Evolutionary conservation across 83 land plant genomes (phyloP), one percentile per base, ranked within the genome.

Genomic region (Diphasiastrum complanatum): DNA sequence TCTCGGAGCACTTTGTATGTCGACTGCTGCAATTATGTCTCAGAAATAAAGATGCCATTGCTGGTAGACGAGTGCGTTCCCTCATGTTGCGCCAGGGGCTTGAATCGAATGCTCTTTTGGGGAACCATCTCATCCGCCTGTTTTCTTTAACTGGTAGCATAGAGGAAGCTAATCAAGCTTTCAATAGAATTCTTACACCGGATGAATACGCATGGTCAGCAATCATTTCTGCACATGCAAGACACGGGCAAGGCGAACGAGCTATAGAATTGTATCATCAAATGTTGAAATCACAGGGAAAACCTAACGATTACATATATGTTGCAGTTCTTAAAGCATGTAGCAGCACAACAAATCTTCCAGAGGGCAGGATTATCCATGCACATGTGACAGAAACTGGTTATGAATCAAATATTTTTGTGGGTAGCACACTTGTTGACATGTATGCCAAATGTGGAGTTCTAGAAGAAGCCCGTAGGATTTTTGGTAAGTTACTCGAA

Each of bases 241-340:
- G 34, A 5, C 19, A 33, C 34, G 16, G 19, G 20, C 20, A 34
- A 1, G 43, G 41, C 34, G 18, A 57, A 25, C 24, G 31, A 22
- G 66, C 66, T 23, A 33, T 63, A 16, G 33, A 51, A 5, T 25
- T 63, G 25, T 63, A 51, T 51, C 4, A 3, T 33, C 1, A 31
- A 30, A 48, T 63, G 66, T 24, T 30, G 12, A 4, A 33, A 26
- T 25, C 37, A 3, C 38, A 33, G 20, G 26, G 47, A n/a, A 63
- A 63, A 30, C 60, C 60, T 20, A 40, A 63, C 20, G 25, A 63
- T 5, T 20, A 31, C 18, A 51, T 33, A 12, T 63, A 41, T 32
- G 38, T 51, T 4, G 46, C 51, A 30, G 30, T 51, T 51, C 31
- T 63, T 33, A 33, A 63, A 26, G 66, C 66, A 30, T 63, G 66